These are phyloP conservation scores for Candida sithepensis DNA, from an alignment of 805 yeast species.

Conservation along the genomic window DNA sequence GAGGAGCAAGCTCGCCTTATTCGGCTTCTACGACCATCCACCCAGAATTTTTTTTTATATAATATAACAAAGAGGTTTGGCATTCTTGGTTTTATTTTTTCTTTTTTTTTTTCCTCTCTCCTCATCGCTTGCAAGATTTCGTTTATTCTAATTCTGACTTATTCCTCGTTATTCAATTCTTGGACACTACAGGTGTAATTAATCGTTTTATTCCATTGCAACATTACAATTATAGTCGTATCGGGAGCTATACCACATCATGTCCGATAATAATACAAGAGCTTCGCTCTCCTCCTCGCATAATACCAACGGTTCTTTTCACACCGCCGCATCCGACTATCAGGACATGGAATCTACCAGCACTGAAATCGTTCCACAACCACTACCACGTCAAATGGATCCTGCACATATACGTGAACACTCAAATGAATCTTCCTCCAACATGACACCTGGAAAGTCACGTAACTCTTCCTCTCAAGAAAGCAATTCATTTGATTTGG, in stretches of 20 bases:
- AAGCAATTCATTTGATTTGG: constrained; percentile 5
- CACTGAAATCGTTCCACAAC: not conserved
- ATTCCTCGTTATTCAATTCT: no score
- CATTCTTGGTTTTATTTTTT: no score
- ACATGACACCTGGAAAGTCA: not conserved
- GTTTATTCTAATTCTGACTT: no score
- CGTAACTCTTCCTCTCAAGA: constrained; percentile 7
- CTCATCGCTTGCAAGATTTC: no score
- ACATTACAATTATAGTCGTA: no score
- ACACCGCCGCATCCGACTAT: constrained; percentile 6
- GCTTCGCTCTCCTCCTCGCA: constrained; percentile 12
- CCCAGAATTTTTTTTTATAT: no score
- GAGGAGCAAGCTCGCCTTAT: not conserved
- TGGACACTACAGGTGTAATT: no score
- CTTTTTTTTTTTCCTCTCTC: no score
- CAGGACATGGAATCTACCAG: not conserved
- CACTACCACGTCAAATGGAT: not conserved
- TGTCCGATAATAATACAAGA: constrained; percentile 3
- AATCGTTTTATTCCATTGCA: no score
- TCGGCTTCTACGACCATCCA: not conserved
- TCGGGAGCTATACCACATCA: no score
- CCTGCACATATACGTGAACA: not conserved
- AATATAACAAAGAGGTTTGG: no score
- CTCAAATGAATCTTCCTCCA: not conserved
- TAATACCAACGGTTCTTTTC: constrained; percentile 5